phyloP scores from a whole-genome alignment of 306 rosid species.

The Medicago arabica region DNA sequence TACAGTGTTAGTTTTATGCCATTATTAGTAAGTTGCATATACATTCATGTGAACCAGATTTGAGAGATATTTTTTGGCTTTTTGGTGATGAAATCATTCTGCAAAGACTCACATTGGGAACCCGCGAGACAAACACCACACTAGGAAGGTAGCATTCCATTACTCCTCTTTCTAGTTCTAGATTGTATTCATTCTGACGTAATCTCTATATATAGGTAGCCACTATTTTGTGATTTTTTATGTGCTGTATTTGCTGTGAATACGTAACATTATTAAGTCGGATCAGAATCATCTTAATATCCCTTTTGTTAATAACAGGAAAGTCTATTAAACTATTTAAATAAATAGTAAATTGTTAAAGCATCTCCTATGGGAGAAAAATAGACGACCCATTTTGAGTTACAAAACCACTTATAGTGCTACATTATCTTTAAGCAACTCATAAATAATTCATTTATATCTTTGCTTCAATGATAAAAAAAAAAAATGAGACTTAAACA shows the following conservation, averaged over 20 bases:
- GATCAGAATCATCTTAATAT: background rate
- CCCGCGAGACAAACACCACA: slow-evolving; percentile 41
- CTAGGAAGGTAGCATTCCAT: background rate
- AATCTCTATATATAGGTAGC: background rate
- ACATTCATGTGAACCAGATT: slow-evolving; percentile 51
- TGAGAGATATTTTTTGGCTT: slow-evolving; percentile 31
- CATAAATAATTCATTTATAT: too few relatives aligned
- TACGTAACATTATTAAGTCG: background rate
- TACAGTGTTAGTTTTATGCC: slow-evolving; percentile 44
- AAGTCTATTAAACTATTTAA: too few relatives aligned
- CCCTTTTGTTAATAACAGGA: background rate
- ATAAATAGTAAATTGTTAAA: too few relatives aligned
- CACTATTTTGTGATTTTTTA: background rate
- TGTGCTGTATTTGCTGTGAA: background rate
- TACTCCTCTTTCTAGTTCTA: slow-evolving; percentile 12
- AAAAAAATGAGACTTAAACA: too few relatives aligned
- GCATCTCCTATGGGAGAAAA: too few relatives aligned
- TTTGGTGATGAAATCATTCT: slow-evolving; percentile 46
- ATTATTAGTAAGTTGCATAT: slow-evolving; percentile 50
- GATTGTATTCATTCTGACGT: slow-evolving; percentile 33
- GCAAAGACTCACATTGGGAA: slow-evolving; percentile 44
- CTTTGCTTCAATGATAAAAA: too few relatives aligned
- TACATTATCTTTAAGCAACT: too few relatives aligned
- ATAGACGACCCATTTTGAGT: too few relatives aligned
- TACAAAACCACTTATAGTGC: too few relatives aligned